Evolutionary conservation across 163 green algal genomes (phyloP), one percentile per base, ranked within the genome.

Genomic region (Chloromonas sp.): DNA sequence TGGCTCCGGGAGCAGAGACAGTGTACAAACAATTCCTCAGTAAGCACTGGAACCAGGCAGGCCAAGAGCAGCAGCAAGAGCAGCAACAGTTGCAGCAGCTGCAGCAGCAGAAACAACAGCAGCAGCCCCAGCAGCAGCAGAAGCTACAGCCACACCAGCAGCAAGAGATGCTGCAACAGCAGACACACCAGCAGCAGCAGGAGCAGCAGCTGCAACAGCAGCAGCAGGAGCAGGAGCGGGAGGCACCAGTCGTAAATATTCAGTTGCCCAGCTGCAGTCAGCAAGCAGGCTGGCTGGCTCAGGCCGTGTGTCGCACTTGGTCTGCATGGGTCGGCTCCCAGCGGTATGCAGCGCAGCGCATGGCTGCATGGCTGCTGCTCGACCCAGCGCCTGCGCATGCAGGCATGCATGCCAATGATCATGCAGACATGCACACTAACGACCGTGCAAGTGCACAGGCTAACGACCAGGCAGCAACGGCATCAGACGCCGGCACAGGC

Each of bases 11-110:
- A 36, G 36, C 36, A 36, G 36, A 36, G 36, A 36, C 36, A 36
- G 36, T 36, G 36, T 36, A 36, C 36, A 36, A 36, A 36, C 36
- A 36, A 5, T 11, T 15, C 66, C 66, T 15, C 66, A 74, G 66
- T 11, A 74, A 74, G 66, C 66, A 74, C 66, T 36, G 36, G 36
- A 36, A 36, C 36, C 36, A 36, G n/a, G 71, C 1, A 15, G 13
- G 11, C 13, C 60, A 62, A 14, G 58, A 71, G 78, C 79, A 78
- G 79, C 84, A 71, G 84, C 80, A 71, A 74, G 66, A 74, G 66
- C 66, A 74, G 66, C 66, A 74, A 74, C 66, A 74, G 66, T 5
- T 5, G 5, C 66, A 74, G 66, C 66, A 74, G 66, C 66, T 11
- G 5, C 66, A 74, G 66, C 66, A 74, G 66, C 11, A 11, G 5